Evolutionary conservation across 768 basidiomycete genomes (phyloP).

Genomic region (Coprinellus micaceus): DNA sequence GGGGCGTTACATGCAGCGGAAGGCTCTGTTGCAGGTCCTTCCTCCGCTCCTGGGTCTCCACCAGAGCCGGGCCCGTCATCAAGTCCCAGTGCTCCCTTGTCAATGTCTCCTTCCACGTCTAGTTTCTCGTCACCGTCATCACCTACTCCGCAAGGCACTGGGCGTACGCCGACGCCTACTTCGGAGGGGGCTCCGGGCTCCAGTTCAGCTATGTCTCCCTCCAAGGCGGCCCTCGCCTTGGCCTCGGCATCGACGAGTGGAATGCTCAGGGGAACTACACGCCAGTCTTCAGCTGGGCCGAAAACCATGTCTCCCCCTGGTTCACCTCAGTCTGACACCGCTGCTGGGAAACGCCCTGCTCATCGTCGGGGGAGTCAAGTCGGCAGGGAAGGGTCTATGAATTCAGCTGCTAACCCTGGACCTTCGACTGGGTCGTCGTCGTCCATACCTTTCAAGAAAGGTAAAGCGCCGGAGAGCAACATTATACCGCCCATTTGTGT

Average conservation of each 20-base stretch:
- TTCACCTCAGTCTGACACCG: neutral
- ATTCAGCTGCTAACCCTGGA: neutral
- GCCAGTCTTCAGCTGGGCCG: neutral
- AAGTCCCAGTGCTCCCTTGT: neutral
- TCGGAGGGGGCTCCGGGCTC: neutral
- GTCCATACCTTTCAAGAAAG: slow-evolving; percentile 38
- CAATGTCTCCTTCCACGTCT: neutral
- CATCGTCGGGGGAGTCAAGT: slow-evolving; percentile 3
- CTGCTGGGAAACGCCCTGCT: neutral
- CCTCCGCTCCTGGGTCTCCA: neutral
- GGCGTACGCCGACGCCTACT: neutral
- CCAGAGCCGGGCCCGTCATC: neutral
- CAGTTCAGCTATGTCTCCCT: neutral
- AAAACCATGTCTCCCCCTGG: slow-evolving; percentile 3
- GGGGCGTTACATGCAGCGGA: neutral
- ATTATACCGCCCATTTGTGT: slow-evolving; percentile 97
- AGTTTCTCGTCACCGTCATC: neutral
- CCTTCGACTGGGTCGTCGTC: neutral
- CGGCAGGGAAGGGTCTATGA: too few species aligned
- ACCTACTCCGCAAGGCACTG: neutral
- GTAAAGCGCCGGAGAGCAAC: slow-evolving; percentile 54
- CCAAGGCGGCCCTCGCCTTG: neutral
- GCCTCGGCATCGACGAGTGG: neutral
- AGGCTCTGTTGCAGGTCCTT: too few species aligned
- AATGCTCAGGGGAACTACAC: neutral